A percentile compares a stretch with the other conserved stretches of the same genome.
phyloP scores from a whole-genome alignment of 2,329 filamentous ascomycete species.

The Colletotrichum gigasporum region DNA sequence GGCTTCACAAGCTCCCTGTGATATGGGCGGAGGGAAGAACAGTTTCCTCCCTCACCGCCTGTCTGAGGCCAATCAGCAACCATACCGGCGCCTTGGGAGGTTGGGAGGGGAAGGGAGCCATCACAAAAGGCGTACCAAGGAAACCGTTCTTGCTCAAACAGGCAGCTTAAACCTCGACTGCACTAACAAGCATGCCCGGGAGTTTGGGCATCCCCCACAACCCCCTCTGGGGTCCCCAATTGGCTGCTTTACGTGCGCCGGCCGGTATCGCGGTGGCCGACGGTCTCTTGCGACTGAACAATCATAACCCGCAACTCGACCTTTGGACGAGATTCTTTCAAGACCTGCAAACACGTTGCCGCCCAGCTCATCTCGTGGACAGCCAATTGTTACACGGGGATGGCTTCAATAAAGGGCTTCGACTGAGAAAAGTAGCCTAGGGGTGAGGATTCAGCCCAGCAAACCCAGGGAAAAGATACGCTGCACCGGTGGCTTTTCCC shows the following conservation, averaged over 20 bases:
- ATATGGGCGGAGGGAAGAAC: not conserved
- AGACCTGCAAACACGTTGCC: not conserved
- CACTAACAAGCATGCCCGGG: not conserved
- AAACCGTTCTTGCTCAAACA: not conserved
- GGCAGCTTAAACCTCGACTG: not conserved
- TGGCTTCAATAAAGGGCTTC: not conserved
- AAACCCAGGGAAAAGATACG: not conserved
- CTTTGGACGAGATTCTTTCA: not conserved
- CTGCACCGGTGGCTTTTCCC: not conserved
- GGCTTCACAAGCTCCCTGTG: not conserved
- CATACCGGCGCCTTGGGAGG: slow-evolving; percentile 4
- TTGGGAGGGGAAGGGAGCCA: not conserved
- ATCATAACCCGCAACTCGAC: not conserved
- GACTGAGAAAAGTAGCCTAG: not conserved
- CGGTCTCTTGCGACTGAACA: not conserved
- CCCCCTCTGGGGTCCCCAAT: not conserved
- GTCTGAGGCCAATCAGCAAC: slow-evolving; percentile 18
- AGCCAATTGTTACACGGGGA: not conserved
- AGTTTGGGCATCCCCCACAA: slow-evolving; percentile 8
- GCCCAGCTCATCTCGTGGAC: not conserved
- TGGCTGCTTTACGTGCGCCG: not conserved
- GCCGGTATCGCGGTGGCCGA: not conserved
- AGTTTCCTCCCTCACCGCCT: slow-evolving; percentile 13
- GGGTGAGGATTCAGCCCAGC: not conserved
- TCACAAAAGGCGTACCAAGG: not conserved